A percentile compares a stretch with the other conserved stretches of the same genome.
These are phyloP conservation scores for Botryotinia convoluta DNA, from an alignment of 2,329 filamentous ascomycete species.

Conservation along the genomic window DNA sequence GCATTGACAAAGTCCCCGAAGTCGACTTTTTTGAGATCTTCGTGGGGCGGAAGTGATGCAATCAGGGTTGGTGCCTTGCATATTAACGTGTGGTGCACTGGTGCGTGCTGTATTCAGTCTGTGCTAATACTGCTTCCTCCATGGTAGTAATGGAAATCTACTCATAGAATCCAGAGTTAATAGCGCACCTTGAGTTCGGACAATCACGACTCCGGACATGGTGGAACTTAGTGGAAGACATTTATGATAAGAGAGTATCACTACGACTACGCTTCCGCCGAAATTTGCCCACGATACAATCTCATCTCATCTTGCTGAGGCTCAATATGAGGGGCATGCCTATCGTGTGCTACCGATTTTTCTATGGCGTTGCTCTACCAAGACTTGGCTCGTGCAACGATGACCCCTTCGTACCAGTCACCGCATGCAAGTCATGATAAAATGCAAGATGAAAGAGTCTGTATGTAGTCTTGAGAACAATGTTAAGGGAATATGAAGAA, in stretches of 20 bases:
- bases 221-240: background rate
- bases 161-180: background rate
- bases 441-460: background rate
- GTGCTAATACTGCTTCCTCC: background rate
- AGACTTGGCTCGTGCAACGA: constrained; percentile 6
- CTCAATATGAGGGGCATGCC: background rate
- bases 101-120: background rate
- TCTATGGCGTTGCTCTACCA: background rate
- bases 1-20: background rate
- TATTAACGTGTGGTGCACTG: background rate
- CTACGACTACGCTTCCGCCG: too few relatives aligned
- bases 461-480: constrained; percentile 3
- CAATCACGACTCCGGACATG: background rate
- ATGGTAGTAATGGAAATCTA: background rate
- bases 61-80: background rate
- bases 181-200: background rate
- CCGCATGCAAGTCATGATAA: background rate
- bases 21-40: too few relatives aligned
- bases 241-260: background rate
- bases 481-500: background rate
- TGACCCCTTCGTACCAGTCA: background rate
- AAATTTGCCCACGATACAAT: background rate
- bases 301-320: background rate
- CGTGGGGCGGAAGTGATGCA: background rate
- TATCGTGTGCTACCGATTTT: background rate